Evolutionary conservation across 2,329 filamentous ascomycete species (phyloP).

Genomic region (Trichophaea hybrida): DNA sequence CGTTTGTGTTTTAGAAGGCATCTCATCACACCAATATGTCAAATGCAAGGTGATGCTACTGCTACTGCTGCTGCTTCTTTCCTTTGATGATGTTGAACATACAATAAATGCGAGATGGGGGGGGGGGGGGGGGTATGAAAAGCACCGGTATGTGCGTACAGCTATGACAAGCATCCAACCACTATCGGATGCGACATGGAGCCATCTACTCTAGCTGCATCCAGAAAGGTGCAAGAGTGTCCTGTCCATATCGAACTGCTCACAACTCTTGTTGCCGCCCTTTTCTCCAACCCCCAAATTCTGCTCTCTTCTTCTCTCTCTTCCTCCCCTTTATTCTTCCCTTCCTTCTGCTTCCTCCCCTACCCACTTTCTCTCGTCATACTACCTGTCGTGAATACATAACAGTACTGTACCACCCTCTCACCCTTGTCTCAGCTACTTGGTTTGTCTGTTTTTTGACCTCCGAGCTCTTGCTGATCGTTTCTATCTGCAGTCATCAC

Average conservation of each 20-base stretch:
- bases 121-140: background rate
- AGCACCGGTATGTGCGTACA: background rate
- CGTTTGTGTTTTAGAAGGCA: background rate
- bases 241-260: background rate
- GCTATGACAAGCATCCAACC: background rate
- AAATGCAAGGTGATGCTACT: background rate
- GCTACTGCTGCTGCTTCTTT: background rate
- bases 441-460: background rate
- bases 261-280: background rate
- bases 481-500: background rate
- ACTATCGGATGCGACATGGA: background rate
- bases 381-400: slow-evolving; percentile 16
- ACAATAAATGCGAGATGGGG: background rate
- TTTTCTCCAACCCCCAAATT: background rate
- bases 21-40: background rate
- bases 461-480: slow-evolving; percentile 8
- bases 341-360: slow-evolving; percentile 24
- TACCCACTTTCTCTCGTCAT: slow-evolving; percentile 16
- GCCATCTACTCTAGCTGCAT: background rate
- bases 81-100: background rate
- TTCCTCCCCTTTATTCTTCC: slow-evolving; percentile 27
- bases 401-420: slow-evolving; percentile 1
- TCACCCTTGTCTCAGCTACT: background rate
- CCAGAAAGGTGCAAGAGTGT: background rate
- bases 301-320: slow-evolving; percentile 22